A percentile compares a stretch with the other conserved stretches of the same genome.
phyloP scores from a whole-genome alignment of 2,329 filamentous ascomycete genomes.

The Fusarium sp. region DNA sequence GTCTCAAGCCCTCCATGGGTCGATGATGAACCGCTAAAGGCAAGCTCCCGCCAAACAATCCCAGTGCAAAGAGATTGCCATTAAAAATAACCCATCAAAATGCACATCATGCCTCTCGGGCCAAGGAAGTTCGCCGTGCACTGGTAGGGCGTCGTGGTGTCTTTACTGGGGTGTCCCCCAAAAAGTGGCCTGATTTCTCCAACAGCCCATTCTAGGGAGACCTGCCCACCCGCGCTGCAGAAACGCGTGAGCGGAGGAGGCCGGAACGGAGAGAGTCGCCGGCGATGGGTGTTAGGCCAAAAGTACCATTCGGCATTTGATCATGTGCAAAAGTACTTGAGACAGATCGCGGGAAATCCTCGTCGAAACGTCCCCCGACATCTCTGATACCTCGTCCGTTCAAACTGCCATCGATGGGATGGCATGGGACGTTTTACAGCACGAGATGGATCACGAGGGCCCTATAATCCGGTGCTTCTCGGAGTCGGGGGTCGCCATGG shows the following conservation, averaged over 20 bases:
- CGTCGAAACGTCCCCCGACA: conserved; percentile 25
- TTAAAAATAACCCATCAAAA: not conserved
- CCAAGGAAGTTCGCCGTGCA: conserved; percentile 1
- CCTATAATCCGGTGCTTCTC: conserved; percentile 6
- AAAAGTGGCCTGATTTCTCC: conserved; percentile 40
- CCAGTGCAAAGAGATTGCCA: not conserved
- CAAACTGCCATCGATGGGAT: not conserved
- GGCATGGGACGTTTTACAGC: conserved; percentile 32
- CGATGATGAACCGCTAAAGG: conserved; percentile 13
- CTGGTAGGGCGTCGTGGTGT: too few species aligned
- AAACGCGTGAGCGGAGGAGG: conserved; percentile 44
- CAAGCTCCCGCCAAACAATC: conserved; percentile 6
- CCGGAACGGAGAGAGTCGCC: conserved; percentile 36
- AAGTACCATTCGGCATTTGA: not conserved
- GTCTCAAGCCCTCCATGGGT: not conserved
- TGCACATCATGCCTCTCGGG: conserved; percentile 9
- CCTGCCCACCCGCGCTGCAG: conserved; percentile 27
- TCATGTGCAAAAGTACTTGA: not conserved
- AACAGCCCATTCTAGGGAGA: conserved; percentile 41
- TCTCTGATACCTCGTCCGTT: conserved; percentile 20
- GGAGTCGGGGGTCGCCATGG: conserved; percentile 26
- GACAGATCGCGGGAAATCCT: conserved; percentile 40
- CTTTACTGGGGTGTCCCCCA: too few species aligned
- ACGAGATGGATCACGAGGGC: conserved; percentile 10
- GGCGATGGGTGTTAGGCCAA: conserved; percentile 9